Conservation (phyloP, 208 protist genomes). For the Trypanosoma mega region DNA sequence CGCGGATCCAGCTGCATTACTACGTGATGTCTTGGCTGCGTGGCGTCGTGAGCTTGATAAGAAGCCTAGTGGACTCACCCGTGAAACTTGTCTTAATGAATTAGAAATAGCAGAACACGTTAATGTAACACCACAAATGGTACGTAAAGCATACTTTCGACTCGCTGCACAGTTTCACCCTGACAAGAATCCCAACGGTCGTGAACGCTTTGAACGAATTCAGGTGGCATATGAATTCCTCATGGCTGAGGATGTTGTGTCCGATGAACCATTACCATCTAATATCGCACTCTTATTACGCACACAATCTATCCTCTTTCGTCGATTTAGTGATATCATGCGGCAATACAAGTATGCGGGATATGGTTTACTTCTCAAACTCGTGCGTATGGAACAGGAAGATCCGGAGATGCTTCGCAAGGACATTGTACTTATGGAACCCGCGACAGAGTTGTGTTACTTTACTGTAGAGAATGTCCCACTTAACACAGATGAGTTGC, state of each 20-base stretch:
- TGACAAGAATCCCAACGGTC: constrained; percentile 95
- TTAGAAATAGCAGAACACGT: constrained; percentile 58
- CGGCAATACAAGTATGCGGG: constrained; percentile 94
- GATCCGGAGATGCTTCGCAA: constrained; percentile 69
- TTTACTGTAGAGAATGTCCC: constrained; percentile 89
- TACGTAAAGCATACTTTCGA: constrained; percentile 94
- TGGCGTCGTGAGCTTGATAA: constrained; percentile 90
- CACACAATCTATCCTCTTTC: constrained; percentile 93
- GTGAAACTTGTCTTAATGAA: constrained; percentile 58
- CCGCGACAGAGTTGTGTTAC: constrained; percentile 87
- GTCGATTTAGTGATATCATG: constrained; percentile 70
- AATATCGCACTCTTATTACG: constrained; percentile 79
- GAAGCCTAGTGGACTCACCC: constrained; percentile 68
- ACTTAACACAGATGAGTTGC: constrained; percentile 94
- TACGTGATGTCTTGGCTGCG: constrained; percentile 81
- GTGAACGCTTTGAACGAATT: constrained; percentile 93
- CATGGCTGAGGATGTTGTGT: constrained; percentile 32
- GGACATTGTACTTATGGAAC: constrained; percentile 67
- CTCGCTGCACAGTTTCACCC: constrained; percentile 94
- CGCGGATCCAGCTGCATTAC: constrained; percentile 73
- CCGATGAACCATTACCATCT: constrained; percentile 44
- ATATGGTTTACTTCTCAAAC: constrained; percentile 85
- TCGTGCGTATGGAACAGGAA: constrained; percentile 72
- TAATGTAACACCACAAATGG: constrained; percentile 39
- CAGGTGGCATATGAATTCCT: constrained; percentile 90